Percentiles rank a stretch among this genome's conserved stretches.
Conservation (phyloP, 768 basidiomycete species). For the Melanogaster broomeanus region DNA sequence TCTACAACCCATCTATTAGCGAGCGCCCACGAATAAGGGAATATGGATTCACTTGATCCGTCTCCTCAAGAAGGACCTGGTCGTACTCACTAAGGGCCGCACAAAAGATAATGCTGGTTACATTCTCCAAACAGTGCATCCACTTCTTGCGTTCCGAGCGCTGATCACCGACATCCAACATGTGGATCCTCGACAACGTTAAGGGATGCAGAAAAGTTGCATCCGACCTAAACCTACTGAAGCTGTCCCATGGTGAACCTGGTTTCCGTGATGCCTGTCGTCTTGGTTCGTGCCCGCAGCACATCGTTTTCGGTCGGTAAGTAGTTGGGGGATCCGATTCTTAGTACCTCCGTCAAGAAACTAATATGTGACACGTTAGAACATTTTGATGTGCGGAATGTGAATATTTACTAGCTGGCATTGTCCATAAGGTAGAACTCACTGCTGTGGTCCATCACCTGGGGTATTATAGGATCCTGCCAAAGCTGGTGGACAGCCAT, state of each 20-base stretch:
- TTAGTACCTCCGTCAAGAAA: conserved; percentile 81
- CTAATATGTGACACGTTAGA: conserved; percentile 36
- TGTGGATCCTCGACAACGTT: conserved; percentile 47
- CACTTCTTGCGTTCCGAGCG: conserved; percentile 81
- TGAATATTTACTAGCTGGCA: conserved; percentile 84
- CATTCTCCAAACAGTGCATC: conserved; percentile 81
- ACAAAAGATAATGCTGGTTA: conserved; percentile 77
- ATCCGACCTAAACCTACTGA: conserved; percentile 41
- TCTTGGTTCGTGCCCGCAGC: conserved; percentile 85
- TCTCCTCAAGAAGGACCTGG: conserved; percentile 67
- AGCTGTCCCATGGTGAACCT: conserved; percentile 70
- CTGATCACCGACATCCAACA: conserved; percentile 83
- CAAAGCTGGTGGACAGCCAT: conserved; percentile 68
- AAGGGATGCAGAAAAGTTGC: background rate
- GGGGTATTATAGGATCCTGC: conserved; percentile 63
- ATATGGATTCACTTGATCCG: conserved; percentile 28
- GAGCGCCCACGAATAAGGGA: background rate
- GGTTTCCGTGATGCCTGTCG: conserved; percentile 89
- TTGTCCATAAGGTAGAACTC: conserved; percentile 96
- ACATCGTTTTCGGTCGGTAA: conserved; percentile 86
- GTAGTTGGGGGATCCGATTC: conserved; percentile 82
- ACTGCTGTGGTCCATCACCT: conserved; percentile 56
- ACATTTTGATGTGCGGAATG: background rate
- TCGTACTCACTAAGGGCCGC: conserved; percentile 75
- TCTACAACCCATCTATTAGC: conserved; percentile 37